Evolutionary conservation across 495 filamentous ascomycete genomes (phyloP), one percentile per base, ranked within the genome.

Genomic region (Hamigera avellanea): DNA sequence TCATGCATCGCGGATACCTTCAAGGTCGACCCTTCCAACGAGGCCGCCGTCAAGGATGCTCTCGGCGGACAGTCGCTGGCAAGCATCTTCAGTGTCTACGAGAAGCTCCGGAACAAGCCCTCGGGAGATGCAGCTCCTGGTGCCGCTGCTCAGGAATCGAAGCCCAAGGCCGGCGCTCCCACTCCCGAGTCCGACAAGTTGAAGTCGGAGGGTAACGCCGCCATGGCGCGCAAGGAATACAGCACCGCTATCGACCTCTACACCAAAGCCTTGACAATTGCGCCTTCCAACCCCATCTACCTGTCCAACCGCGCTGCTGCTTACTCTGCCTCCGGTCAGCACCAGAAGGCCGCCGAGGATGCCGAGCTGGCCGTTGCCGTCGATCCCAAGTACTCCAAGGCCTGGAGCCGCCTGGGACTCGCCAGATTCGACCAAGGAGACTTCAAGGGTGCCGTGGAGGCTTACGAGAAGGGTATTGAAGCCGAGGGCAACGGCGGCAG

Each of bases 261-360:
- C 69, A 84, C 81, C 15, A 64, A 86, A 52, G 91, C 91, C 13
- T 70, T 98, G 21, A 68, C 71, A 26, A 62, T 95, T 25, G 57
- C 83, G 47, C 86, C 93, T 6, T 63, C 73, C 31, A 95, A 98
- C 66, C 83, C 91, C 19, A 88, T 98, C 59, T 98, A 89, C 68
- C 83, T 98, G 18, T 93, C 85, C 43, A 98, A 98, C 72, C 86
- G 91, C 33, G 93, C 91, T 4, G 91, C 91, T 13, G 91, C 91
- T 0, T 83, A 88, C 65, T 81, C 74, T 25, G 87, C 82, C 1
- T 73, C 75, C 16, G 65, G 72, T n/a, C 74, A 94, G 54, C 86
- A 93, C 59, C 76, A 80, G 35, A 72, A 78, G 44, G 91, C 91
- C 12, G 76, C 73, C 39, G 62, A 75, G 32, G 91, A 96, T 61